Base-by-base conservation (phyloP, 306 rosid genomes). In the Betula pendula region DNA sequence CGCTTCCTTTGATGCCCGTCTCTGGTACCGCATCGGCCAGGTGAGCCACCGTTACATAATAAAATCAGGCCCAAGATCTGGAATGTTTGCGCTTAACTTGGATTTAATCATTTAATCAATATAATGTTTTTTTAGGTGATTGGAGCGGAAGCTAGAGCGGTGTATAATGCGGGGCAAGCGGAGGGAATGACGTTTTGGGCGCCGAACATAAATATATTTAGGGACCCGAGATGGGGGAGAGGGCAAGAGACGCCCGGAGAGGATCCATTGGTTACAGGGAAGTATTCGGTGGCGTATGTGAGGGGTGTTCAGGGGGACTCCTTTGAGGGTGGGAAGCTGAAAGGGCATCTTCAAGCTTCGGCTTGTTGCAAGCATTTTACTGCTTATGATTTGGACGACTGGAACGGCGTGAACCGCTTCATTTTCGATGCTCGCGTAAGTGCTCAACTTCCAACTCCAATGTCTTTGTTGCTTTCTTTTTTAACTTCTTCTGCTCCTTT, bases 171-270 rank as follows among this genome's bases (percentile, higher is more conserved):
- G 0, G 97, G 97, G 9, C 92, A 95, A 75, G 89, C 97, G 0
- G 68, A 0, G 27, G 99, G 99, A 29, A 84, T 95, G 89, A 95
- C 97, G 5, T 95, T 95, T 63, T 95, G 97, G 99, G 94, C 99
- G 24, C 99, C 99, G 0, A 95, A 95, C 67, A 92, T 95, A 0
- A 95, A 95, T 85, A 88, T 95, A 15, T 95, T 88, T 45, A 92
- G 99, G 65, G 99, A 95, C 47, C 99, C 97, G 1, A 82, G 99
- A 78, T 95, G 97, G 99, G 97, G 99, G 0, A 85, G 99, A 82
- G 99, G 99, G 15, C 97, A 95, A 78, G 99, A 95, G 70, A 95
- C 99, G 4, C 89, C 97, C 1, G 99, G 99, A 12, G 99, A 95
- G 82, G 99, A 95, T 47, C 99, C 99, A 16, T 2, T 79, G 70